phyloP scores from a whole-genome alignment of 1,139 yeast species.

The Suhomyces chickasaworum region DNA sequence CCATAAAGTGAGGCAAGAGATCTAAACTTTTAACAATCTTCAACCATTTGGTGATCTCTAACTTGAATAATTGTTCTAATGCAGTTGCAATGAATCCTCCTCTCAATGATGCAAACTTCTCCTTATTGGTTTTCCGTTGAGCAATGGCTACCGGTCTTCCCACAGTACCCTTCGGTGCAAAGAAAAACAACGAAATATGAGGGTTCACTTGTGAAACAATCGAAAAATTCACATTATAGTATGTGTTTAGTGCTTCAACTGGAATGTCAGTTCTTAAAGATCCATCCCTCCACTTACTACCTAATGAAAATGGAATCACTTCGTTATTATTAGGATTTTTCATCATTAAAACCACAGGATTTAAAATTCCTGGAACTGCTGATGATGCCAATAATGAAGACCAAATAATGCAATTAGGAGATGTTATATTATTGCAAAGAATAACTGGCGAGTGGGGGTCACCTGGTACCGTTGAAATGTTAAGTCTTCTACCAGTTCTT shows the following conservation, averaged over 20 bases:
- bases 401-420: conserved; percentile 86
- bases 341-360: conserved; percentile 81
- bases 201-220: conserved; percentile 85
- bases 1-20: conserved; percentile 65
- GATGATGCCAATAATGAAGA: conserved; percentile 74
- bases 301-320: conserved; percentile 69
- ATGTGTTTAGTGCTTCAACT: conserved; percentile 66
- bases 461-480: conserved; percentile 78
- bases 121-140: conserved; percentile 47
- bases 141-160: conserved; percentile 71
- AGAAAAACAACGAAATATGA: conserved; percentile 73
- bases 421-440: conserved; percentile 72
- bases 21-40: conserved; percentile 67
- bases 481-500: conserved; percentile 68
- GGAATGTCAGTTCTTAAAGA: conserved; percentile 74
- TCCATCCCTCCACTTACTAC: conserved; percentile 77
- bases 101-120: conserved; percentile 51
- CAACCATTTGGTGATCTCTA: conserved; percentile 77
- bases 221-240: conserved; percentile 74
- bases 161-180: conserved; percentile 79
- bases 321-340: conserved; percentile 47
- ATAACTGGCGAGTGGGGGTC: conserved; percentile 84
- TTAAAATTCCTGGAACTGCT: conserved; percentile 83
- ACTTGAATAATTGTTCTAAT: conserved; percentile 65
- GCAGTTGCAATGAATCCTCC: conserved; percentile 82